A percentile compares a stretch with the other conserved stretches of the same genome.
Conservation (phyloP, 257 asterid genomes). For the Solanum virginianum region DNA sequence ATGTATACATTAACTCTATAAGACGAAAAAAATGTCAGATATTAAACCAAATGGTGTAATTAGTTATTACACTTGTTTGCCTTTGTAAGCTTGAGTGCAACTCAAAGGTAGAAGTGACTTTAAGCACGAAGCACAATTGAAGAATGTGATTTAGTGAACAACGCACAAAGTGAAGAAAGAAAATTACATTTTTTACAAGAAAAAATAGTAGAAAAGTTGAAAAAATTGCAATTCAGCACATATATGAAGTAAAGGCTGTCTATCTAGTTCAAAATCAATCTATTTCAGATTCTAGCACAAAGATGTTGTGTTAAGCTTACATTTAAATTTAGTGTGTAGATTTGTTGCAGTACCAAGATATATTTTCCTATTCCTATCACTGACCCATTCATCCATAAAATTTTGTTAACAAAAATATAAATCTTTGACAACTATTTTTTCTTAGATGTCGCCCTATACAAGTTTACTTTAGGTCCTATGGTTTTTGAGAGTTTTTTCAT, state of each 20-base stretch:
- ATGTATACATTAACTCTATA: not conserved
- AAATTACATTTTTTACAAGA: not conserved
- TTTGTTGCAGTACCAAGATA: not conserved
- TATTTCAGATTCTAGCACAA: not conserved
- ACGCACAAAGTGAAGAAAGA: not conserved
- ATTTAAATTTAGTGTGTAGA: not conserved
- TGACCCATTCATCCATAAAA: not conserved
- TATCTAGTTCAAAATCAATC: not conserved
- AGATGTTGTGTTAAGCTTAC: not conserved
- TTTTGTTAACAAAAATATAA: not conserved
- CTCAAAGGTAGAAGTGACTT: not conserved
- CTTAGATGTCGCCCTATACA: not conserved
- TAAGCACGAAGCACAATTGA: not conserved
- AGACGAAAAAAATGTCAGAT: not conserved
- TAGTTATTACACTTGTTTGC: not conserved
- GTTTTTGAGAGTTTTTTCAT: not conserved
- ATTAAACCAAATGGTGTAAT: not conserved
- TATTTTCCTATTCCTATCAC: not conserved
- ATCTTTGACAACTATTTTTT: not conserved
- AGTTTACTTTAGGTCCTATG: not conserved
- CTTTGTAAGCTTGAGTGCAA: not conserved
- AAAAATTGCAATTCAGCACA: not conserved
- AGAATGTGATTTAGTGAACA: not conserved
- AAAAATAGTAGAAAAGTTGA: not conserved
- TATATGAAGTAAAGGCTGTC: not conserved